These are phyloP conservation scores for Rubia yunnanensis DNA, from an alignment of 257 asterid species.

Conservation along the genomic window DNA sequence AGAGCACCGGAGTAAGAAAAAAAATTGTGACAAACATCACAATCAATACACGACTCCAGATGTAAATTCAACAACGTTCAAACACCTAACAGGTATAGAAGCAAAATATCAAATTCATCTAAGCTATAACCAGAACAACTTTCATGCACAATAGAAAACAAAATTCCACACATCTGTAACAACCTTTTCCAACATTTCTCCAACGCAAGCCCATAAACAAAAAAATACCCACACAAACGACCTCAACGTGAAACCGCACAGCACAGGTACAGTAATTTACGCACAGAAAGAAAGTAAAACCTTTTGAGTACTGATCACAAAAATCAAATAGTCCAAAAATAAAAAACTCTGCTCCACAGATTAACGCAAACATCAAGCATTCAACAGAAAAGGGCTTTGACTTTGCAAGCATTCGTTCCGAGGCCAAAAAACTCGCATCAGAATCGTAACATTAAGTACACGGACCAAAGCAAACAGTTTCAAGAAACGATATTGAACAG, in stretches of 20 bases:
- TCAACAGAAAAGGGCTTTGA: neutral
- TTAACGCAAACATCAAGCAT: neutral
- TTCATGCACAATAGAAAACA: neutral
- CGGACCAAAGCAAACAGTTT: neutral
- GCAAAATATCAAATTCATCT: neutral
- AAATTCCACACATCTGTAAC: neutral
- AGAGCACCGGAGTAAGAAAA: neutral
- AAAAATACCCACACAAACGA: neutral
- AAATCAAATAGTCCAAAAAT: slow-evolving; percentile 5
- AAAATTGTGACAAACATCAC: neutral
- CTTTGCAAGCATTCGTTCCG: neutral
- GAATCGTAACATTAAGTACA: neutral
- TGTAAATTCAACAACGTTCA: neutral
- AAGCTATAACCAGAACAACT: neutral
- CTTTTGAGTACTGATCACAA: neutral
- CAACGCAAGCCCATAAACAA: neutral
- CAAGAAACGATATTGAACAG: slow-evolving; percentile 1
- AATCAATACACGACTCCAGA: neutral
- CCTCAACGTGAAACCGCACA: neutral
- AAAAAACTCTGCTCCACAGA: neutral
- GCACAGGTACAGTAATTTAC: neutral
- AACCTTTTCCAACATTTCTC: neutral
- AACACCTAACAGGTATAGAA: neutral
- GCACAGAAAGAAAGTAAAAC: neutral
- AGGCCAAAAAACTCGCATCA: neutral